Evolutionary conservation across 257 asterid genomes (phyloP).

Genomic region (Vinca minor): DNA sequence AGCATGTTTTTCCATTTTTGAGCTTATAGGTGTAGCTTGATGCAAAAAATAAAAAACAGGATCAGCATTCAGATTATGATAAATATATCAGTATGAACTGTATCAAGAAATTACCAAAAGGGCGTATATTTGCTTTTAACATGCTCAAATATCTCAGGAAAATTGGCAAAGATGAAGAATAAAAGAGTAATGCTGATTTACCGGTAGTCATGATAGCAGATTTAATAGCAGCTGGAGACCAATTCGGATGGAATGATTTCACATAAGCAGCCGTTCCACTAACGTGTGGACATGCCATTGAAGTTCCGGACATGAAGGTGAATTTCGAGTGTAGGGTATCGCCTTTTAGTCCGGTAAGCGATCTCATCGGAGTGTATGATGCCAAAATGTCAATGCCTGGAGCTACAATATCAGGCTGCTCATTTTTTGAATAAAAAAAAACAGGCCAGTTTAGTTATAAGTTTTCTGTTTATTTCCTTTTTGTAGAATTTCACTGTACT

Average conservation of each 20-base stretch:
- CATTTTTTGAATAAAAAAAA: slow-evolving; percentile 1
- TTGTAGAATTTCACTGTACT: too few relatives aligned
- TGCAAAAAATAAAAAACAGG: slow-evolving; percentile 3
- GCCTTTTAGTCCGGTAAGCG: slow-evolving; percentile 66
- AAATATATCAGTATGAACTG: not conserved
- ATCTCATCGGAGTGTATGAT: slow-evolving; percentile 58
- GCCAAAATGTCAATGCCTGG: slow-evolving; percentile 94
- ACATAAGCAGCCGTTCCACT: slow-evolving; percentile 79
- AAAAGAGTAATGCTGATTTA: slow-evolving; percentile 15
- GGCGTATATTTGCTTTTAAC: not conserved
- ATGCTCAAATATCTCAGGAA: not conserved
- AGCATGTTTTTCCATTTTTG: slow-evolving; percentile 47
- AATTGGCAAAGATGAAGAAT: not conserved
- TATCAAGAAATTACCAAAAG: too few relatives aligned
- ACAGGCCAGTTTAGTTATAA: not conserved
- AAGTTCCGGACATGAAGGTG: slow-evolving; percentile 87
- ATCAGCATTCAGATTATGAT: not conserved
- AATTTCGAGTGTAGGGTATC: slow-evolving; percentile 58
- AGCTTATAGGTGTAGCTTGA: slow-evolving; percentile 62
- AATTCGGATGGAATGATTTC: slow-evolving; percentile 65
- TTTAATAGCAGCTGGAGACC: slow-evolving; percentile 87
- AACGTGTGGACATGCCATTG: slow-evolving; percentile 94
- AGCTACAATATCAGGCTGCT: slow-evolving; percentile 77
- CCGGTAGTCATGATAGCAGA: slow-evolving; percentile 89
- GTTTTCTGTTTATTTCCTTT: not conserved